Base-by-base conservation (phyloP, 2,329 filamentous ascomycete species). In the Tricladium varicosporioides region DNA sequence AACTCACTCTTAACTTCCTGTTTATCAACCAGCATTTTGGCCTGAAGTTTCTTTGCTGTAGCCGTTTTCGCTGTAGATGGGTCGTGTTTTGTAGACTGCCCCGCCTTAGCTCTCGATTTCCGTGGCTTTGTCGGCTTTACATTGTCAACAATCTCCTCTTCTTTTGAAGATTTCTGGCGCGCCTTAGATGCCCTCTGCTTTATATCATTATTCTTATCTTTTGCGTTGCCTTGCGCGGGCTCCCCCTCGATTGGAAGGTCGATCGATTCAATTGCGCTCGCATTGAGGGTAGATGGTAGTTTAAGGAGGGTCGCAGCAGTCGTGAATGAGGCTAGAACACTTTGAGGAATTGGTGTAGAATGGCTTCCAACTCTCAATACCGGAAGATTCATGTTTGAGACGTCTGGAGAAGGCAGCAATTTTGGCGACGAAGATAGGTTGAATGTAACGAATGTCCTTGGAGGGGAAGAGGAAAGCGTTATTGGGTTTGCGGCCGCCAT, bases 381-480 rank as follows among this genome's bases (percentile, higher is more conserved):
- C 1, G 71, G 44, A 2, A 73, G 61, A 36, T 59, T 67, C 53
- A 74, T 77, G 2, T 73, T 71, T 1, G 80, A 61, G 9, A 85
- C 67, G 2, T 83, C 76, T 40, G 74, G 73, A 0, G 84, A 69
- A 0, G 81, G 76, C 2, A 82, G 82, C 1, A 85, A 69, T n/a
- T 74, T 75, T 62, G 58, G 70, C 63, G 62, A 71, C 49, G 67
- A 70, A 43, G 67, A 65, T 60, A 67, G 63, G 31, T 48, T 56
- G 62, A 50, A 68, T 18, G 53, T 51, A 18, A 33, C 43, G 50
- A 65, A 58, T 19, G 54, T 33, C 48, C 57, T 59, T 18, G 54
- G 60, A 57, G 57, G 70, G 65, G 59, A 69, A 56, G 61, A 66
- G 19, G 60, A 59, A 31, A 63, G 54, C 75, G 58, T 54, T 74